Evolutionary conservation across 139 green algal species (phyloP), one percentile per base, ranked within the genome.

Genomic region (Pycnococcus provasolii): DNA sequence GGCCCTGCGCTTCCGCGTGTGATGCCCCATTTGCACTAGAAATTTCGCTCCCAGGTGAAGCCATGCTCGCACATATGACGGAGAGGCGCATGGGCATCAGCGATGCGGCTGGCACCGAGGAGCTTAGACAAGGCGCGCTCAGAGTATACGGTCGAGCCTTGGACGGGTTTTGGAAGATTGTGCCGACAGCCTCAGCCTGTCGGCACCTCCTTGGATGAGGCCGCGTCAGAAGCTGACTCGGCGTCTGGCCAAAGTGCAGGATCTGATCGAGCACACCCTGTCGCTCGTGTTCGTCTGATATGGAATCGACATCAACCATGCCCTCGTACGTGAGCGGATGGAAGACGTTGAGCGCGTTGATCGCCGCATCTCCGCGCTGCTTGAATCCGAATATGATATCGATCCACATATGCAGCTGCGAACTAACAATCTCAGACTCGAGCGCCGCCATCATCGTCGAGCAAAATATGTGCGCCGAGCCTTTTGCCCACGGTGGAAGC

Each of bases 401-500:
- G 40, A 89, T 79, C 83, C 83, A 89, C 13, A 75, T 51, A 58
- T 89, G 75, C 45, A 89, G 64, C 50, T 81, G 74, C 52, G 72
- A 71, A 1, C 58, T 77, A 6, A 89, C 83, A 46, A 83, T 73
- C 46, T 83, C 71, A n/a, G 62, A 74, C 70, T 89, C 83, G 50
- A 89, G 68, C 15, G 83, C 83, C 65, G 83, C 77, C n/a, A 79
- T 68, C 71, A 85, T 79, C 40, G 82, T 67, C 9, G 78, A 71
- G 26, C 85, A 68, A 60, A 89, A 87, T 60, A 74, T 63, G 3
- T 60, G 59, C 37, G 64, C 44, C 37, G 57, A 71, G 42, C 72
- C 77, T 0, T 69, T 39, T 1, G 87, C 88, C 91, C 90, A 96
- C 41, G 82, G 77, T 0, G 89, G 91, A 59, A 96, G 79, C 60